A percentile compares a stretch with the other conserved stretches of the same genome.
Conservation (phyloP, 2,329 filamentous ascomycete species). For the Hortaea werneckii region DNA sequence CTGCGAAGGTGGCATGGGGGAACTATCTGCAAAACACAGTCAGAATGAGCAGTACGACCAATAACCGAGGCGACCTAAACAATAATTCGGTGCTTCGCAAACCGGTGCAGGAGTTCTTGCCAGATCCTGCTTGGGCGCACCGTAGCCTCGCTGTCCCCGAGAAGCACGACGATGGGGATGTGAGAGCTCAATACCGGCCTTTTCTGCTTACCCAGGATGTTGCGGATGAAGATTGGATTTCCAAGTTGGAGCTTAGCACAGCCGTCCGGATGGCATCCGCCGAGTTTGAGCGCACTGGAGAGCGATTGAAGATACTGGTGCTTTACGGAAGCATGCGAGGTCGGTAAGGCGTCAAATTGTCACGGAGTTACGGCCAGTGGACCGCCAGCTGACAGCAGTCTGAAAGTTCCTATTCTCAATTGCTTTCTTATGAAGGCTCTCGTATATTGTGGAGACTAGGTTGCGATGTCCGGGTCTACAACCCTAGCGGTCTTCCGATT, state of each 20-base stretch:
- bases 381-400: neutral
- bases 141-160: slow-evolving; percentile 33
- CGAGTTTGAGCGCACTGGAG: slow-evolving; percentile 31
- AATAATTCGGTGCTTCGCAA: slow-evolving; percentile 6
- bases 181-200: slow-evolving; percentile 45
- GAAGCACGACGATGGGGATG: slow-evolving; percentile 36
- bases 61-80: slow-evolving; percentile 6
- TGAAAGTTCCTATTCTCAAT: slow-evolving; percentile 47
- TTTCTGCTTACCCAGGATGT: slow-evolving; percentile 40
- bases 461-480: slow-evolving; percentile 54
- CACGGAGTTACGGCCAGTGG: neutral
- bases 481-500: slow-evolving; percentile 50
- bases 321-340: slow-evolving; percentile 50
- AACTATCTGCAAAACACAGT: too few species aligned
- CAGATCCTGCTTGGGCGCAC: slow-evolving; percentile 1
- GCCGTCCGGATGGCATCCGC: slow-evolving; percentile 41
- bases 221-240: slow-evolving; percentile 44
- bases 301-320: slow-evolving; percentile 47
- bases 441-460: slow-evolving; percentile 54
- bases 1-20: too few species aligned
- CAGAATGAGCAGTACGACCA: neutral
- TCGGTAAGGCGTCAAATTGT: slow-evolving; percentile 6
- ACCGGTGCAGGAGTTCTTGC: neutral
- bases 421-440: slow-evolving; percentile 50
- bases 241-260: slow-evolving; percentile 45